A percentile compares a stretch with the other conserved stretches of the same genome.
Evolutionary conservation across 2,329 filamentous ascomycete genomes (phyloP).

Genomic region (Cercospora citrullina): DNA sequence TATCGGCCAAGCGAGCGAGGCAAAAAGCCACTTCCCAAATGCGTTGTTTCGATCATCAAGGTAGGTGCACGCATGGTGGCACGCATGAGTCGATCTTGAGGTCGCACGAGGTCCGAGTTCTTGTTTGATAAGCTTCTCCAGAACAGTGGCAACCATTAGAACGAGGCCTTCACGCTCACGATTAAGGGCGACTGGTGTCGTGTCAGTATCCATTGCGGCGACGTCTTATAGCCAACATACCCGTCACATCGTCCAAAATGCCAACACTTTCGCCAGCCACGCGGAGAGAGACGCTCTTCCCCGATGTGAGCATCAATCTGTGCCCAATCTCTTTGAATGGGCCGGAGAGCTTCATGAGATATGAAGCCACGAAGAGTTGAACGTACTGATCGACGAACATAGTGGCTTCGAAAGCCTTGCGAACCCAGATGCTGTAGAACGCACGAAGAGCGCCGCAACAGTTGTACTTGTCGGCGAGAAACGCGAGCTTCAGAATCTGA

Average conservation of each 20-base stretch:
- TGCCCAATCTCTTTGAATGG: no score
- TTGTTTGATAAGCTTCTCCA: background rate
- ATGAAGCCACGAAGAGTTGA: no score
- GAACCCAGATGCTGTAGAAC: background rate
- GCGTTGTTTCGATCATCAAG: background rate
- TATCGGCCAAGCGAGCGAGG: background rate
- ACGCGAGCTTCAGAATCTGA: background rate
- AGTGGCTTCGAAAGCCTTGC: background rate
- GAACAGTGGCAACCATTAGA: no score
- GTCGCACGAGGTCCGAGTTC: background rate
- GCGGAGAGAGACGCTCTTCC: no score
- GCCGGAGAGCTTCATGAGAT: background rate
- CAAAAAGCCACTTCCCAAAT: background rate
- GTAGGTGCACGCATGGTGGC: background rate
- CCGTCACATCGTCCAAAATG: no score
- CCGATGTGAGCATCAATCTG: no score
- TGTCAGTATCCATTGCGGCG: no score
- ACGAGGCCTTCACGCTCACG: no score
- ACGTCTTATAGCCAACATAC: no score
- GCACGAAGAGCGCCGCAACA: background rate
- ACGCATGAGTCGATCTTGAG: background rate
- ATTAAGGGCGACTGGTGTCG: no score
- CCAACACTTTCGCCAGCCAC: no score
- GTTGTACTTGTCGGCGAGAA: slow-evolving; percentile 17
- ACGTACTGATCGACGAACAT: no score